Evolutionary conservation across 176 grass and related monocot species (phyloP).

Genomic region (Cenchrus fungigraminus): DNA sequence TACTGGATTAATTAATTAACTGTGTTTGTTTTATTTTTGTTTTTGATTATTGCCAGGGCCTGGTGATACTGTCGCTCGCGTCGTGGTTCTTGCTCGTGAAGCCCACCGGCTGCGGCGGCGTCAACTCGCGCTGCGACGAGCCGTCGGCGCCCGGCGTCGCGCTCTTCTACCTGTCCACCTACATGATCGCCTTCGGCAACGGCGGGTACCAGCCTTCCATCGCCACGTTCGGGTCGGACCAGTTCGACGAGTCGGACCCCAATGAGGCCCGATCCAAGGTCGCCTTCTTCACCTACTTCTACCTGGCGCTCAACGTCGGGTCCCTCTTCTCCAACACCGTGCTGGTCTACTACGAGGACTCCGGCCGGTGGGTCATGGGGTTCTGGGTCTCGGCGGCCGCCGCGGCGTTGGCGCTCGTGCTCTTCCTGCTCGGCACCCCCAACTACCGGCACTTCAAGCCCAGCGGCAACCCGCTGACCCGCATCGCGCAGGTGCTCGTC

Average conservation of each 20-base stretch:
- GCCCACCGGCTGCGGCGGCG: slow-evolving; percentile 71
- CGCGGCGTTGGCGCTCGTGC: slow-evolving; percentile 54
- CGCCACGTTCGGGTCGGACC: slow-evolving; percentile 81
- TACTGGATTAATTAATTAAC: background rate
- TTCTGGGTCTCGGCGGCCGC: slow-evolving; percentile 78
- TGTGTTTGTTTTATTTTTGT: background rate
- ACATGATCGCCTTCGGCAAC: slow-evolving; percentile 87
- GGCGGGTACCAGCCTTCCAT: slow-evolving; percentile 88
- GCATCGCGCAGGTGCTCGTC: slow-evolving; percentile 78
- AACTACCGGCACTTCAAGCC: slow-evolving; percentile 78
- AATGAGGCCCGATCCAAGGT: slow-evolving; percentile 65
- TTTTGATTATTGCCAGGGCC: slow-evolving; percentile 46
- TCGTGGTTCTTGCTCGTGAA: slow-evolving; percentile 81
- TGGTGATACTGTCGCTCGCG: slow-evolving; percentile 60
- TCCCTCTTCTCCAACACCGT: slow-evolving; percentile 82
- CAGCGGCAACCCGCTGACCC: slow-evolving; percentile 72
- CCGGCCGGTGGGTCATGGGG: slow-evolving; percentile 69
- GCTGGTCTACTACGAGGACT: slow-evolving; percentile 84
- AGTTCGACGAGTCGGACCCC: slow-evolving; percentile 86
- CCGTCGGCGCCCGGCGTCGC: slow-evolving; percentile 54
- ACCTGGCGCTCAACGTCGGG: slow-evolving; percentile 79
- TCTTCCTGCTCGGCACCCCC: slow-evolving; percentile 77
- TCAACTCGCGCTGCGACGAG: slow-evolving; percentile 39
- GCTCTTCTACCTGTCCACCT: slow-evolving; percentile 83
- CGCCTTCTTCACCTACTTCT: slow-evolving; percentile 94